A percentile compares a stretch with the other conserved stretches of the same genome.
These are phyloP conservation scores for Cladorrhinum samala DNA, from an alignment of 495 filamentous ascomycete genomes.

Conservation along the genomic window DNA sequence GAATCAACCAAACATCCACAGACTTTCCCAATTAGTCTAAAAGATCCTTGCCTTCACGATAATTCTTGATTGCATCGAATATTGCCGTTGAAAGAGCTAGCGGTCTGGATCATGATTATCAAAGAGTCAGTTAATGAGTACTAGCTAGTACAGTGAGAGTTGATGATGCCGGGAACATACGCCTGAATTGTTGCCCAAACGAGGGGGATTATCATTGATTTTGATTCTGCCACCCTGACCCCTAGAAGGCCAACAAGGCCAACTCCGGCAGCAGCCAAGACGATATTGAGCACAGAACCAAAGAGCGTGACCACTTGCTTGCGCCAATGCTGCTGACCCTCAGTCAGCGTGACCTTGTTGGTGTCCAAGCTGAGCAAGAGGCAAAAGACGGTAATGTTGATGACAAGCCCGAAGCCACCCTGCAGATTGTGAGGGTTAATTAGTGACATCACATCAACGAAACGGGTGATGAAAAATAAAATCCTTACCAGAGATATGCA, in stretches of 20 bases:
- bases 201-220: conserved; percentile 20
- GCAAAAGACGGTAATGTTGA: conserved; percentile 20
- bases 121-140: too few species aligned
- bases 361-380: conserved; percentile 18
- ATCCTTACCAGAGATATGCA: conserved; percentile 19
- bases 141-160: neutral
- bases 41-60: conserved; percentile 24
- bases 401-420: conserved; percentile 20
- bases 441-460: too few species aligned
- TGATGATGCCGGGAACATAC: conserved; percentile 5
- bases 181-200: conserved; percentile 18
- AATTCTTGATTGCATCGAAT: conserved; percentile 25
- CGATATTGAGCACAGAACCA: conserved; percentile 21
- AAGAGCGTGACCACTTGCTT: conserved; percentile 24
- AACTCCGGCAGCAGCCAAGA: conserved; percentile 21
- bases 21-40: conserved; percentile 25
- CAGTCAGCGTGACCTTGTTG: conserved; percentile 18
- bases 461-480: too few species aligned
- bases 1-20: too few species aligned
- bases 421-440: conserved; percentile 1
- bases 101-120: conserved; percentile 13
- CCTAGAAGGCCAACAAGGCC: conserved; percentile 19
- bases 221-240: conserved; percentile 13
- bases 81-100: conserved; percentile 18
- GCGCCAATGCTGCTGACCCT: conserved; percentile 29